These are phyloP conservation scores for Ilex paraguariensis DNA, from an alignment of 305 asterid genomes.

Conservation along the genomic window DNA sequence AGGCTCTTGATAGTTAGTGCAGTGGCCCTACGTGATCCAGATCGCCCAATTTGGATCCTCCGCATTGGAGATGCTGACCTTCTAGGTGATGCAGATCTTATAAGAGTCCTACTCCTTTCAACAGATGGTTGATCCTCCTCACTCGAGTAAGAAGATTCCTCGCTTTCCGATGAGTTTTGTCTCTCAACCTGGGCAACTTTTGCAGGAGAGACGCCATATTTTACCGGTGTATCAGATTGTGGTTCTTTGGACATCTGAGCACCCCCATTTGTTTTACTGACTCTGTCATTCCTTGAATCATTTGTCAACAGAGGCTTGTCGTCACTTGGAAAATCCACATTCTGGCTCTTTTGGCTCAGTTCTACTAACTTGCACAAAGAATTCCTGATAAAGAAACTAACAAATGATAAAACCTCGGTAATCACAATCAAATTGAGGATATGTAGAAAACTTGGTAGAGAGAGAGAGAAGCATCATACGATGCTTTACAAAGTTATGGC, in stretches of 20 bases:
- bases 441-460: too few species aligned
- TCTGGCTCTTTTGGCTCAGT: constrained; percentile 17
- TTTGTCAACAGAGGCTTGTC: constrained; percentile 12
- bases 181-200: constrained; percentile 84
- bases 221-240: constrained; percentile 43
- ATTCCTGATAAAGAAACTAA: constrained; percentile 47
- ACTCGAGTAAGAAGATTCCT: constrained; percentile 65
- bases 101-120: constrained; percentile 76
- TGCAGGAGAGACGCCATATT: constrained; percentile 85
- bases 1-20: constrained; percentile 87
- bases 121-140: constrained; percentile 64
- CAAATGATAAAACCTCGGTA: too few species aligned
- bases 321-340: constrained; percentile 19
- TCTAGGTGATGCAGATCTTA: constrained; percentile 84
- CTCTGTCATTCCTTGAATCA: constrained; percentile 19
- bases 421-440: too few species aligned
- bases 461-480: too few species aligned
- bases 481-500: too few species aligned
- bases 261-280: constrained; percentile 29
- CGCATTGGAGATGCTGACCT: constrained; percentile 99
- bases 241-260: constrained; percentile 19
- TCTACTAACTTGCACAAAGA: constrained; percentile 51
- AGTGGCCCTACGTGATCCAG: constrained; percentile 90
- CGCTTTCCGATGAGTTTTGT: constrained; percentile 67
- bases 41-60: constrained; percentile 87